Conservation (phyloP, 1,284 basidiomycete species). For the Ustilago tritici region DNA sequence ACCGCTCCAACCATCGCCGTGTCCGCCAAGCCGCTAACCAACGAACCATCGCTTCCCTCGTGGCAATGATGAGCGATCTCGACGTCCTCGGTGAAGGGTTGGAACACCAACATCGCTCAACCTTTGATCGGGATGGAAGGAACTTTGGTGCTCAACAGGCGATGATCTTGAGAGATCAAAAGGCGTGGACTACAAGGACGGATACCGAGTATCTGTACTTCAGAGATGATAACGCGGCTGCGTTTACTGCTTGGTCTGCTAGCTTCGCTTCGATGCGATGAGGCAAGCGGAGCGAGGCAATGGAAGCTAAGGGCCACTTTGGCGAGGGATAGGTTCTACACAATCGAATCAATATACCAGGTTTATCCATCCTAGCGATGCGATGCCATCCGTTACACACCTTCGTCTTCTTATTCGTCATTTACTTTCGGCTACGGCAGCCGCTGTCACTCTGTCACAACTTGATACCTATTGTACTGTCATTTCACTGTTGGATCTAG, state of each 20-base stretch:
- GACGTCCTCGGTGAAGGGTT: conserved; percentile 60
- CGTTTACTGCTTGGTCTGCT: conserved; percentile 53
- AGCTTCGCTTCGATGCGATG: conserved; percentile 45
- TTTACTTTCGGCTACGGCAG: background rate
- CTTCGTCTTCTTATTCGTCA: background rate
- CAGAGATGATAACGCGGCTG: conserved; percentile 59
- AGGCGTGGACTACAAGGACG: conserved; percentile 61
- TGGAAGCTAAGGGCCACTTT: background rate
- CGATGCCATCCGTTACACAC: background rate
- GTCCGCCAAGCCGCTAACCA: conserved; percentile 55
- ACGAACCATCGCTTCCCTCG: conserved; percentile 55
- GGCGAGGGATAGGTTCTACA: background rate
- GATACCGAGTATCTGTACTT: conserved; percentile 60
- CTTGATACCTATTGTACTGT: background rate
- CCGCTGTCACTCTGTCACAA: background rate
- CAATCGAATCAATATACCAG: conserved; percentile 16
- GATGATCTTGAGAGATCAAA: conserved; percentile 64
- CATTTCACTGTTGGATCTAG: background rate
- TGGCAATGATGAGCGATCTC: conserved; percentile 63
- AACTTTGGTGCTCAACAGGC: conserved; percentile 66
- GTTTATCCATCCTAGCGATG: background rate
- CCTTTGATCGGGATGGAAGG: conserved; percentile 59
- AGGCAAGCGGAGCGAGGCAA: background rate
- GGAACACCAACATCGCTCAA: conserved; percentile 49
- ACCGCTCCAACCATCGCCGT: conserved; percentile 41